Evolutionary conservation across 2,329 filamentous ascomycete genomes (phyloP), one percentile per base, ranked within the genome.

Genomic region (Calonectria montana): DNA sequence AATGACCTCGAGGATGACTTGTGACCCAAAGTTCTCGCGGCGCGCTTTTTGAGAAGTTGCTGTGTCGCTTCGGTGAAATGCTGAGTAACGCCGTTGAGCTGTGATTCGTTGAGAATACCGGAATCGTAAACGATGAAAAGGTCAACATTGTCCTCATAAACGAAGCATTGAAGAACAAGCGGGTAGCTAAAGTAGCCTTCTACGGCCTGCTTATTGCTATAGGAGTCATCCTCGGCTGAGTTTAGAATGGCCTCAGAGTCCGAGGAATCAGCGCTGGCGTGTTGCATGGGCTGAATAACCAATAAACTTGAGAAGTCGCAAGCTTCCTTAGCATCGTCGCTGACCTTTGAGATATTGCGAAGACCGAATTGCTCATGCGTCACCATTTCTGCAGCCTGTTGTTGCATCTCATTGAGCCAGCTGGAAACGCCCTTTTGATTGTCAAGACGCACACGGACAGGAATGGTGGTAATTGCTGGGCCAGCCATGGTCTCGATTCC

Each of bases 351-450:
- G 27, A 80, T 80, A 7, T 73, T 70, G 4, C 67, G 72, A 21
- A 75, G 64, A 18, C 73, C 73, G 9, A 62, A 69, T 37, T 75
- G 72, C 47, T 73, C 72, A 55, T 50, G 62, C 3, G 71, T 12
- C 9, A 71, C 67, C 71, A 75, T 74, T 29, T 72, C 73, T 16
- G 62, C 53, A 18, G 69, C 63, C 25, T 73, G 63, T n/a, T 65
- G 21, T 23, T 80, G 76, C 0, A 78, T 45, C 0, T 78, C 75
- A 23, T 86, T 78, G 16, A 91, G 74, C 72, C 12, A 86, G 16
- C 57, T 62, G 18, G 57, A 41, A 21, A 62, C 57, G 8, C 57
- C 78, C 0, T 79, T 75, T 23, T 66, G 43, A 13, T 66, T 27
- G 88, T 81, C 78, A 23, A 77, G n/a, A 1, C 39, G 31, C 6